A percentile compares a stretch with the other conserved stretches of the same genome.
Evolutionary conservation across 2,329 filamentous ascomycete species (phyloP).

Genomic region (Fusarium sp.): DNA sequence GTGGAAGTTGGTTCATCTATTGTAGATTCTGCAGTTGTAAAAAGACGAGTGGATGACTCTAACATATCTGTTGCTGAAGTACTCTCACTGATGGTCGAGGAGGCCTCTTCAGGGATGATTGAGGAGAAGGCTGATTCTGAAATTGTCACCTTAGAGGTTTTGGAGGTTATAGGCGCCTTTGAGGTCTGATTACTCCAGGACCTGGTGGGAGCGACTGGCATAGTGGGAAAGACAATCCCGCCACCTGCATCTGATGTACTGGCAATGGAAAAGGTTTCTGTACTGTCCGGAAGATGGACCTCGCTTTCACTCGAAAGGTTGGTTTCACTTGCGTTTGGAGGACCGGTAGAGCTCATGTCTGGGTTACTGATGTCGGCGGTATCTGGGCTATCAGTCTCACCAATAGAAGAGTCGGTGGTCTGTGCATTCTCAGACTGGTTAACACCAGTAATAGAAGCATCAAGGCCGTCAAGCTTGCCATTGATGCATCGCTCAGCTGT

Average conservation of each 20-base stretch:
- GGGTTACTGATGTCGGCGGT: background rate
- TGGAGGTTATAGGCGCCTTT: background rate
- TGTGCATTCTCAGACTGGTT: background rate
- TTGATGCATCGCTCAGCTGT: conserved; percentile 1
- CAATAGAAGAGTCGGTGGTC: rapidly evolving
- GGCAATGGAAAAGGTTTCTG: background rate
- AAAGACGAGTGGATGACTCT: background rate
- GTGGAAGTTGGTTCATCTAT: background rate
- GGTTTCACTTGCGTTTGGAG: too few species aligned
- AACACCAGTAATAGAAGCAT: background rate
- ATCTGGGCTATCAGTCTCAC: rapidly evolving
- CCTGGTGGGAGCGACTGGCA: background rate
- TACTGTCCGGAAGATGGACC: background rate
- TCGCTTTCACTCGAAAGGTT: background rate
- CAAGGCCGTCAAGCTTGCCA: background rate
- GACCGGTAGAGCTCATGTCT: too few species aligned
- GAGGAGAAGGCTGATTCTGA: background rate
- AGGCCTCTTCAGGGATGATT: background rate
- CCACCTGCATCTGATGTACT: background rate
- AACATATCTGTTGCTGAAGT: background rate
- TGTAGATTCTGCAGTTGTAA: background rate
- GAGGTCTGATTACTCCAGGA: background rate
- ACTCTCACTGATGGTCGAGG: background rate
- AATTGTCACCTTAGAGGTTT: background rate
- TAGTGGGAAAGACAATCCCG: background rate